Percentiles rank a stretch among this genome's conserved stretches.
These are phyloP conservation scores for Nitzschia putrida DNA, from an alignment of 108 stramenopile species.

Conservation along the genomic window DNA sequence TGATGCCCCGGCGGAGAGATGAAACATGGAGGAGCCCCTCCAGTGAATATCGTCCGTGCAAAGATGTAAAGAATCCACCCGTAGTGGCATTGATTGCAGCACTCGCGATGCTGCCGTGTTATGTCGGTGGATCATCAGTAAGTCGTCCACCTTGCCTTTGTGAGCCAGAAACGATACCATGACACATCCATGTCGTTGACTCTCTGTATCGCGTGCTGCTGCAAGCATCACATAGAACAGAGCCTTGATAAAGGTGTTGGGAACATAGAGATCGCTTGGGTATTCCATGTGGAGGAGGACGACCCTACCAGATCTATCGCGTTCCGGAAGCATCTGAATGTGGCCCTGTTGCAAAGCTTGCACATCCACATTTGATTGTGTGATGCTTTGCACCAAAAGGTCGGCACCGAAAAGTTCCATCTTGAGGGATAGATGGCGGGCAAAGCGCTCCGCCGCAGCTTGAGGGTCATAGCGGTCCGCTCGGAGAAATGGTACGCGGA, in stretches of 20 bases:
- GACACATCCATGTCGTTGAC: no score
- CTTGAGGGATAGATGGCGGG: slow-evolving; percentile 7
- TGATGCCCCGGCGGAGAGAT: background rate
- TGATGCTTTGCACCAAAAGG: slow-evolving; percentile 8
- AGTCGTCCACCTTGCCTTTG: no score
- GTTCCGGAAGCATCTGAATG: slow-evolving; percentile 13
- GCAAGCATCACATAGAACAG: no score
- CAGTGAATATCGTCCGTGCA: no score
- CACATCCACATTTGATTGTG: slow-evolving; percentile 6
- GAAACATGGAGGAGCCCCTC: background rate
- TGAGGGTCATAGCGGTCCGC: slow-evolving; percentile 31
- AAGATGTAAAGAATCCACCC: no score
- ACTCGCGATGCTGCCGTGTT: no score
- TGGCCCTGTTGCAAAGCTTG: background rate
- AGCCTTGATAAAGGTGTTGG: no score
- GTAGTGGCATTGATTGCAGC: no score
- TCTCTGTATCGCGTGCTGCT: no score
- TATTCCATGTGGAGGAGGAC: slow-evolving; percentile 12
- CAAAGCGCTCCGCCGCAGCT: slow-evolving; percentile 17
- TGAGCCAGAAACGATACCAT: no score
- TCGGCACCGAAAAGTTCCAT: slow-evolving; percentile 21
- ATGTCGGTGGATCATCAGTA: no score
- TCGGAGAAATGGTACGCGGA: slow-evolving; percentile 42
- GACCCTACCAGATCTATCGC: slow-evolving; percentile 23
- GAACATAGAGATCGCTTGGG: no score